Evolutionary conservation across 202 grass and related monocot genomes (phyloP), one percentile per base, ranked within the genome.

Genomic region (Brachypodium distachyon): DNA sequence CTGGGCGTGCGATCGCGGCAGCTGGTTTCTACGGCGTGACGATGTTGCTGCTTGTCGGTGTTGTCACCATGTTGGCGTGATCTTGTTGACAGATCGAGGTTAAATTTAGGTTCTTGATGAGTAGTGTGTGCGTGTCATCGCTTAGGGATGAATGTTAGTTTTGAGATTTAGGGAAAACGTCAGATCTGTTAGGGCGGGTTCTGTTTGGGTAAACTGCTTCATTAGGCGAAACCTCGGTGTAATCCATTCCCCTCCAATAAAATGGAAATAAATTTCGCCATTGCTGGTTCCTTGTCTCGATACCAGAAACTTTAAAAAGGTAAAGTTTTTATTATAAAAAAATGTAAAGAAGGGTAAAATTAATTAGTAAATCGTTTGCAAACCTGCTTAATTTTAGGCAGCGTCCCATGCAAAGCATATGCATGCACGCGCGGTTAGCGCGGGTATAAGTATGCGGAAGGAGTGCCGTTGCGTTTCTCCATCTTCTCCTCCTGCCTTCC

Each of bases 331-430:
- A n/a, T n/a, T 16, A 44, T 44, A 44, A 44, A 17, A 44, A 12
- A n/a, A n/a, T n/a, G n/a, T 2, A 59, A 40, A 63, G 40, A 54
- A 34, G 11, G 18, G 6, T 23, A 41, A 27, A 66, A 4, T 8
- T 42, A 59, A 11, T 3, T n/a, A n/a, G n/a, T n/a, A n/a, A 50
- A 39, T 27, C 47, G 37, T 64, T 57, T 32, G 41, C 32, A 60
- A 82, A 69, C 5, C 2, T 3, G 53, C 43, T 56, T 46, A 84
- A 88, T 76, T 84, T 70, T 87, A 88, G 81, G 34, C 74, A 74
- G 38, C 61, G 9, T 36, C 40, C 27, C 85, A 84, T 79, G 80
- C 75, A 75, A 61, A 83, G 29, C 77, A 52, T n/a, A n/a, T 39
- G 32, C 67, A 48, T 65, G 56, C n/a, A n/a, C n/a, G n/a, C n/a